Evolutionary conservation across 257 asterid genomes (phyloP), one percentile per base, ranked within the genome.

Genomic region (Capsicum rhomboideum): DNA sequence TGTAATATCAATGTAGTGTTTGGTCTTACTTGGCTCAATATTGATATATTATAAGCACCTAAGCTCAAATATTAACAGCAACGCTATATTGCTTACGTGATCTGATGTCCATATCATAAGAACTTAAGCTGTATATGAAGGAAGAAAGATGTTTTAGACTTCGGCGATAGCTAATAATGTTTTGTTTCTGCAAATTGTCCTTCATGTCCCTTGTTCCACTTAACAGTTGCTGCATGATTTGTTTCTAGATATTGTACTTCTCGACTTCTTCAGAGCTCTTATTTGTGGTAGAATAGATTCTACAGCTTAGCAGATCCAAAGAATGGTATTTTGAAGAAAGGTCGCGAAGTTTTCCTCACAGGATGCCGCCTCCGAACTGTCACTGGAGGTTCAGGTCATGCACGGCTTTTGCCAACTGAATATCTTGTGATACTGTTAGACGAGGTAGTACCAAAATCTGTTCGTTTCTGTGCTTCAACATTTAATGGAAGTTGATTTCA

Each of bases 401-500:
- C 93, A 75, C 93, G 99, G 29, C 98, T 97, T 86, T 89, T 95
- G 85, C 99, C 99, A 74, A 92, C 99, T 11, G 99, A 97, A 83
- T 91, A 92, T 87, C 92, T 93, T 84, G 93, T 93, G 66, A 92
- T 93, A 82, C 85, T 97, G 85, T 86, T 97, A 89, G 97, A 97
- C 83, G 98, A 92, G 97, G 99, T 95, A 90, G 40, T 84, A 44
- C 79, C 55, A 23, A 75, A 49, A 75, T 75, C 63, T 75, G 0
- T 16, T 5, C 49, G 42, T 74, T 23, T 75, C 23, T 8, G 81
- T 75, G 40, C 40, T 74, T 75, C 61, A 46, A 8, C 80, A 49
- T 75, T 23, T 49, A 46, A 34, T 75, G 23, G 55, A 49, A 49
- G 61, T 75, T 75, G 26, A 29, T 26, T 49, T 75, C 61, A 49